Base-by-base conservation (phyloP, 2,329 filamentous ascomycete species). In the Xylaria sp. region DNA sequence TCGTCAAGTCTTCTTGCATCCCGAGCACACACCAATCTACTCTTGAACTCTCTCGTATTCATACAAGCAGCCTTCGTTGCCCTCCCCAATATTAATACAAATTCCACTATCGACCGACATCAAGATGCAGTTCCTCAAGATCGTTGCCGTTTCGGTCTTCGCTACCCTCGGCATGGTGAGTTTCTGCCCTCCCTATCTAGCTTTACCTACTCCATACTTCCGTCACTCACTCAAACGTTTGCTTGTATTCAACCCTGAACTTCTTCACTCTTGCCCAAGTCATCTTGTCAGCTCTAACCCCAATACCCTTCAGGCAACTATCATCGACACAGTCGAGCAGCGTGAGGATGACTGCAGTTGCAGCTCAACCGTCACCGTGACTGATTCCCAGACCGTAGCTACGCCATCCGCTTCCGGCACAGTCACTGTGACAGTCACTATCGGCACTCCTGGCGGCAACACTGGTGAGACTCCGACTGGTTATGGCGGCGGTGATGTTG, bases 71-170 rank as follows among this genome's bases (percentile, higher is more conserved):
- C 63, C 52, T 60, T 58, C 59, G 52, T 60, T 48, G 52, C n/a
- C 48, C 18, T 4, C 45, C 20, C 20, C 70, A 62, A 63, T 57
- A 72, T 61, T 55, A 58, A 68, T 34, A 20, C 60, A 36, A 30
- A 55, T 53, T 63, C 53, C 43, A 53, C 63, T 5, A 39, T 34
- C 52, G 1, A 48, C 59, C 41, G 41, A 53, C 66, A 53, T 71
- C 73, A 76, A 64, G 66, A 77, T 77, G 76, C 75, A 75, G 71
- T 73, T 74, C 69, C 46, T 70, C 69, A 75, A 77, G 68, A 45
- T 56, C 60, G n/a, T 75, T 60, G 52, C 70, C 39, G 56, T 73
- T 64, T 56, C 74, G 56, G 65, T 72, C 65, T 69, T 77, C 57
- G 68, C 73, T 64, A 63, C 68, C 36, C 45, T 73, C 30, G 74